phyloP scores from a whole-genome alignment of 163 green algal species.

The Scenedesmus sp. region DNA sequence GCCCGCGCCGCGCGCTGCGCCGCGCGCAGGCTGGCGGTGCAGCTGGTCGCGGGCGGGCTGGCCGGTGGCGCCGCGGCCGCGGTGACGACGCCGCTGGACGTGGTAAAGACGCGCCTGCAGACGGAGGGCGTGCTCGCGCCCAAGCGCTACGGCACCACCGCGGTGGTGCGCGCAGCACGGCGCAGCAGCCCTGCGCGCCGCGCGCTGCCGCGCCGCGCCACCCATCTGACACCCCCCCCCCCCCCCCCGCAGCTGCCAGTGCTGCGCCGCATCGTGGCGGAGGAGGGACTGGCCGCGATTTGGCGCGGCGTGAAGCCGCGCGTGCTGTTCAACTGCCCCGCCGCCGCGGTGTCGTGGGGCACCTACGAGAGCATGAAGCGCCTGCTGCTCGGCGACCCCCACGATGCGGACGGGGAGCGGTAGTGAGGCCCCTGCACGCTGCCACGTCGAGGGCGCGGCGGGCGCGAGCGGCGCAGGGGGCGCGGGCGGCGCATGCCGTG shows the following conservation, averaged over 20 bases:
- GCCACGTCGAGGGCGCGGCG: too few relatives aligned
- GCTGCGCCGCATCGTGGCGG: conserved; percentile 78
- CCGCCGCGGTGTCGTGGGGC: conserved; percentile 95
- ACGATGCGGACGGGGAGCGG: too few relatives aligned
- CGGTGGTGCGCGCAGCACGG: conserved; percentile 69
- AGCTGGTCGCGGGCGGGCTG: conserved; percentile 51
- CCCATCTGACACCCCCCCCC: too few relatives aligned
- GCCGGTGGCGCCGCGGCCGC: conserved; percentile 88
- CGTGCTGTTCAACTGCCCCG: conserved; percentile 94
- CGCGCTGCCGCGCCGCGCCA: too few relatives aligned
- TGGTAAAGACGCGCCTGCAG: conserved; percentile 94
- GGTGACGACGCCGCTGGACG: conserved; percentile 92
- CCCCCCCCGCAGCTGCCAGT: conserved; percentile 63
- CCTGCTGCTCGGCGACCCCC: conserved; percentile 53
- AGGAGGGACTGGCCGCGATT: conserved; percentile 87
- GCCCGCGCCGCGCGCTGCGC: too few relatives aligned
- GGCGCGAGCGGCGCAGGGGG: too few relatives aligned
- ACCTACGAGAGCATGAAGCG: conserved; percentile 94
- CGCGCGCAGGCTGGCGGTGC: conserved; percentile 31
- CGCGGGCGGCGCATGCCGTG: too few relatives aligned
- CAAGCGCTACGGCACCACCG: conserved; percentile 69
- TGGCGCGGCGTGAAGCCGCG: conserved; percentile 83
- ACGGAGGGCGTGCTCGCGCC: conserved; percentile 77
- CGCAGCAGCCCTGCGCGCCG: conserved; percentile 7
- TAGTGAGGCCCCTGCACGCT: too few relatives aligned